These are phyloP conservation scores for Stephanodiscus triporus DNA, from an alignment of 108 stramenopile species.

Conservation along the genomic window DNA sequence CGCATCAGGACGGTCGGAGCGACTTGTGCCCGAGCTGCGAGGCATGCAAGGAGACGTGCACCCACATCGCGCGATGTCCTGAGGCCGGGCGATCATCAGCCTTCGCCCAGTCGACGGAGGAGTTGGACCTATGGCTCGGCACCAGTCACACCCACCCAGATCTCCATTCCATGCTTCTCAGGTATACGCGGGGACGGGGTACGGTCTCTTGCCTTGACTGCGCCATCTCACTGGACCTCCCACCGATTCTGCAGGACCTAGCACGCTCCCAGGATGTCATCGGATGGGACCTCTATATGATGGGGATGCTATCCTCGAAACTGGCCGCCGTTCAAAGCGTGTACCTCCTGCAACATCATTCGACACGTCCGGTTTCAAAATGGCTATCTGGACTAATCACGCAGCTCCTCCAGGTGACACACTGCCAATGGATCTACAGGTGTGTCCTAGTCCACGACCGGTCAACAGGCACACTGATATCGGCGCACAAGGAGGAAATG, in stretches of 20 bases:
- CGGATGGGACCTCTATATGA: too few relatives aligned
- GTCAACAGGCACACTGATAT: neutral
- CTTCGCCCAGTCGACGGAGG: neutral
- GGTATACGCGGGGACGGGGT: too few relatives aligned
- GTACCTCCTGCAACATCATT: too few relatives aligned
- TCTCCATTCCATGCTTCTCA: neutral
- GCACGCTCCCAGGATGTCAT: too few relatives aligned
- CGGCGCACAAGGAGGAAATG: neutral
- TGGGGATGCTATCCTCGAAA: too few relatives aligned
- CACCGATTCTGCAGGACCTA: too few relatives aligned
- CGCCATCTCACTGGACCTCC: too few relatives aligned
- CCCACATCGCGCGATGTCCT: neutral
- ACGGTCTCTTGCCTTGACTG: too few relatives aligned
- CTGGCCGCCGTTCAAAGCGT: too few relatives aligned
- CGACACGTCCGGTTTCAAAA: neutral
- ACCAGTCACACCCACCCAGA: neutral
- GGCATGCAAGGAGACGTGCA: neutral
- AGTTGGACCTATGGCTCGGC: neutral
- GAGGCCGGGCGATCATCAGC: neutral
- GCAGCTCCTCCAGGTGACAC: neutral
- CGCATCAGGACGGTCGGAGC: neutral
- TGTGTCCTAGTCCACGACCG: neutral
- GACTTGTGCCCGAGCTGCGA: neutral
- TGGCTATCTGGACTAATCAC: neutral
- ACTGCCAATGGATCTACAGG: neutral